Percentiles rank a stretch among this genome's conserved stretches.
phyloP scores from a whole-genome alignment of 139 green algal species.

The Micractinium conductrix region DNA sequence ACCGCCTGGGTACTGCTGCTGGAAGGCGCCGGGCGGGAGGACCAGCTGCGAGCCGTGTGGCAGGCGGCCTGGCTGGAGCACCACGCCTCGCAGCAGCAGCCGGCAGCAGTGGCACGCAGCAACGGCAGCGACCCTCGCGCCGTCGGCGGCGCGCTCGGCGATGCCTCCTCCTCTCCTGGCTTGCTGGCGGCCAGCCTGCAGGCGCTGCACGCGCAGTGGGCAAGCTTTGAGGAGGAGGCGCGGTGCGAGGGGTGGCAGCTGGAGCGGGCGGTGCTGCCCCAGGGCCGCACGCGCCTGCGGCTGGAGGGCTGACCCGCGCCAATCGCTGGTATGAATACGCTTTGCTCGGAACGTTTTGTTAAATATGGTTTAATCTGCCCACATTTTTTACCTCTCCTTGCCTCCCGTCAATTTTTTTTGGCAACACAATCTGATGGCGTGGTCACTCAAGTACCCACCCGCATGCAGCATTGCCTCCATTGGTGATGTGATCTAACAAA shows the following conservation, averaged over 20 bases:
- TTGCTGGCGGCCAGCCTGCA: conserved; percentile 27
- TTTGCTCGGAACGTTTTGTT: no score
- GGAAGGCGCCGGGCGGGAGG: conserved; percentile 30
- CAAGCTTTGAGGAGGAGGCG: conserved; percentile 33
- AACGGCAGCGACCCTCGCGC: background rate
- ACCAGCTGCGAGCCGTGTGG: conserved; percentile 60
- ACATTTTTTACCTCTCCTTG: no score
- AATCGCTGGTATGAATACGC: no score
- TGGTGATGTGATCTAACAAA: no score
- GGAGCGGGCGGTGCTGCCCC: conserved; percentile 10
- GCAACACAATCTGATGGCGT: no score
- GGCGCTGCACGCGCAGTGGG: conserved; percentile 36
- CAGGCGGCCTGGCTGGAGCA: conserved; percentile 76
- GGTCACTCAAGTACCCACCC: no score
- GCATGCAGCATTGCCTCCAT: no score
- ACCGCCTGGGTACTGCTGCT: conserved; percentile 63
- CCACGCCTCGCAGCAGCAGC: background rate
- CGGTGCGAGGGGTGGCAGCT: conserved; percentile 38
- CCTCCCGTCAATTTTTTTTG: no score
- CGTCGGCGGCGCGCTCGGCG: no score
- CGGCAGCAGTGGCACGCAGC: background rate
- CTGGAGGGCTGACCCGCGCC: no score
- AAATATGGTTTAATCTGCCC: no score
- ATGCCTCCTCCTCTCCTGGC: no score
- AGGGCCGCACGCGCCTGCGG: conserved; percentile 1